These are phyloP conservation scores for Pseudocohnilembus persalinus DNA, from an alignment of 169 alveolate species.

Conservation along the genomic window DNA sequence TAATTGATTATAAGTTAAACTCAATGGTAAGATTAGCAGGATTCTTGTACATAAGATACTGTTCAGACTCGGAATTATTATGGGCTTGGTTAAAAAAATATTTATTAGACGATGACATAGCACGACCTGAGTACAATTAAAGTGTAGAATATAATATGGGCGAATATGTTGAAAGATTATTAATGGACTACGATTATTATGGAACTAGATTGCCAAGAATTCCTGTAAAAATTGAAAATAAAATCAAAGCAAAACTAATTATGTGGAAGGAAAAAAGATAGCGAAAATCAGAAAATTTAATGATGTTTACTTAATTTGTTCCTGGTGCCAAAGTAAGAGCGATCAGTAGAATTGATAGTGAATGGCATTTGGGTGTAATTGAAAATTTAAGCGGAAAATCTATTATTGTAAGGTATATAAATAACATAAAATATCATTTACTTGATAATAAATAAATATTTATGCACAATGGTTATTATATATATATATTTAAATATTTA, in stretches of 20 bases:
- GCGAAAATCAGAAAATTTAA: slow-evolving; percentile 44
- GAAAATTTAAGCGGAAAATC: slow-evolving; percentile 25
- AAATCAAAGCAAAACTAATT: slow-evolving; percentile 50
- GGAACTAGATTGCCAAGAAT: slow-evolving; percentile 64
- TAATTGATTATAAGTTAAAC: slow-evolving; percentile 39
- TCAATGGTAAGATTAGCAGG: slow-evolving; percentile 60
- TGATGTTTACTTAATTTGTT: slow-evolving; percentile 11
- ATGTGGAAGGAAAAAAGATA: slow-evolving; percentile 52
- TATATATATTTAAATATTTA: too few species aligned
- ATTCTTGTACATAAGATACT: slow-evolving; percentile 58
- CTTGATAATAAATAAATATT: background rate
- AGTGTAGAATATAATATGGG: slow-evolving; percentile 47
- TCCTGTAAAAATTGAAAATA: slow-evolving; percentile 53
- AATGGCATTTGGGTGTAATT: slow-evolving; percentile 49
- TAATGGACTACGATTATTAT: slow-evolving; percentile 55
- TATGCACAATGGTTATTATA: too few species aligned
- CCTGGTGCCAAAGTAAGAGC: slow-evolving; percentile 40
- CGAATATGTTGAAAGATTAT: slow-evolving; percentile 60
- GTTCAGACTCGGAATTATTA: slow-evolving; percentile 52
- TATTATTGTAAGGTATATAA: slow-evolving; percentile 16
- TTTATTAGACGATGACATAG: slow-evolving; percentile 52
- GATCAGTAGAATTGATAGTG: slow-evolving; percentile 41
- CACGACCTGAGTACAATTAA: slow-evolving; percentile 33
- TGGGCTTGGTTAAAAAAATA: slow-evolving; percentile 57
- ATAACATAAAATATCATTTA: background rate